Evolutionary conservation across 169 alveolate species (phyloP), one percentile per base, ranked within the genome.

Genomic region (Toxoplasma gondii): DNA sequence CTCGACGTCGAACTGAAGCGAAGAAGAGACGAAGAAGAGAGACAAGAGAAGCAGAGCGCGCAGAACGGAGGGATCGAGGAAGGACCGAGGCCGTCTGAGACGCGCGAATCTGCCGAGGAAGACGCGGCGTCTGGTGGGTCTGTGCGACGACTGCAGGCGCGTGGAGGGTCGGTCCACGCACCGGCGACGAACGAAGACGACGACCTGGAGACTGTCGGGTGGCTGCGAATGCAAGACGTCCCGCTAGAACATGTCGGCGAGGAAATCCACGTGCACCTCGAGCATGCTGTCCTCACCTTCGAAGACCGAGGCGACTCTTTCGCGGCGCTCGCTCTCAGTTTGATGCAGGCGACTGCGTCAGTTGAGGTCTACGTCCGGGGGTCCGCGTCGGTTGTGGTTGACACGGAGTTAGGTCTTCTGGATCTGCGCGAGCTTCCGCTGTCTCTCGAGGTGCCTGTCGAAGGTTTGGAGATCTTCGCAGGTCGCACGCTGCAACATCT

Each of bases 1-100:
- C 90, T 91, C 78, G 91, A 91, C 22, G 84, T 91, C 34, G 84
- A 49, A 54, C 91, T 91, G 88, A 16, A 70, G 31, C 38, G 90
- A 27, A 19, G 86, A 1, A 7, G 45, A 10, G 45, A 38, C 29
- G 29, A 19, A 7, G 86, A 17, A 7, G 82, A 69, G 38, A 29
- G 16, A 69, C 10, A 22, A 4, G 82, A 22, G 38, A 22, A 69
- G 38, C 43, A 17, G 38, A 34, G 38, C 2, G 17, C 82, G 58
- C 58, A 49, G 58, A 49, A 49, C 4, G 58, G 58, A 12, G 12
- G 12, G 22, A 12, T 49, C 58, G 12, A 49, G 58, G 12, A 4
- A 12, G 58, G 12, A 49, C 58, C 69, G 44, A n/a, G 44, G 69
- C n/a, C n/a, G n/a, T n/a, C n/a, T n/a, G n/a, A n/a, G n/a, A n/a